Evolutionary conservation across 352 stramenopile species (phyloP), one percentile per base, ranked within the genome.

Genomic region (Pythium guiyangense): DNA sequence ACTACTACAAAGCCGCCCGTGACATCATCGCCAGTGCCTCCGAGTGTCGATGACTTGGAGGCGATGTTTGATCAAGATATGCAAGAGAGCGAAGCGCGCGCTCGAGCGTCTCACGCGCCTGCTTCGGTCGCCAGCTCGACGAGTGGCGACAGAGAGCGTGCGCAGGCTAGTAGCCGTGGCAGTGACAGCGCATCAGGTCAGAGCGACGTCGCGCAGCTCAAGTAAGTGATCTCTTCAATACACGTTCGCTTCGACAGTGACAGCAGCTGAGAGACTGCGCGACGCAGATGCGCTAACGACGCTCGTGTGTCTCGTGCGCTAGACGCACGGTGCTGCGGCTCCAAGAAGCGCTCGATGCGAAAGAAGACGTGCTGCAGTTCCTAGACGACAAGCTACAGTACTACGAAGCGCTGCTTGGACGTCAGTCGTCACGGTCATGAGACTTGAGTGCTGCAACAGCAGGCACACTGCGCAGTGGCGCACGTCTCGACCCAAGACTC

Each of bases 321-420:
- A 86, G 79, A 64, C 71, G 73, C 42, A 80, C 74, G 8, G 66
- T 90, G 34, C 34, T 77, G 42, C 76, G 74, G 26, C 47, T 90
- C 29, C 85, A 86, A 59, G 59, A 73, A 39, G 66, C 60, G 18
- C 56, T 90, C n/a, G 71, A 84, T 34, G 69, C 69, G 20, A 87
- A 85, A 47, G 77, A 90, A 52, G 77, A 79, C n/a, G 64, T 76
- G 55, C 63, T 90, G 35, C 50, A 66, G 20, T 85, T 82, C 43
- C 64, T 90, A 34, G 71, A 88, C 59, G 64, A 56, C 42, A 76
- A 79, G 62, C 64, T 90, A 25, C 66, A 53, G 22, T 70, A 73
- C 46, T 73, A 85, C 57, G 71, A 84, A 52, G 59, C 64, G 20
- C 17, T 73, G 10, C 31, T 57, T 20, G 37, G 6, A 6, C 37